Percentiles rank a stretch among this genome's conserved stretches.
Conservation (phyloP, 2,329 filamentous ascomycete genomes). For the Metarhizium guizhouense region DNA sequence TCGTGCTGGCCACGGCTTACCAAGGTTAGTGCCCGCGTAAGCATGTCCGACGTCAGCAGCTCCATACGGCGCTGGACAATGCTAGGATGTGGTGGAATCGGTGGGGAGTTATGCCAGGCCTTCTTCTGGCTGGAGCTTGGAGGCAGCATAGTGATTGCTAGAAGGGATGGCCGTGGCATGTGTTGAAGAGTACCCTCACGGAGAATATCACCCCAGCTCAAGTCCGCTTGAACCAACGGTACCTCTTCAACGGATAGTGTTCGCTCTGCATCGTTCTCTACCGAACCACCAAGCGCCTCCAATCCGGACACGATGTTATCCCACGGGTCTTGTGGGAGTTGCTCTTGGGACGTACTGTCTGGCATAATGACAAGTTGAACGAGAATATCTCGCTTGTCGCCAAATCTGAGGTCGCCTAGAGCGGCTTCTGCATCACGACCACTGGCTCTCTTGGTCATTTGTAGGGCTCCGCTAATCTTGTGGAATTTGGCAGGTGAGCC, state of each 20-base stretch:
- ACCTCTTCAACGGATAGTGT: constrained; percentile 85
- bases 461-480: constrained; percentile 93
- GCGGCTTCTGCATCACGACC: constrained; percentile 90
- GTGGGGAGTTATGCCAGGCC: constrained; percentile 58
- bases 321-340: constrained; percentile 89
- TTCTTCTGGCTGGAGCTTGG: constrained; percentile 53
- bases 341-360: constrained; percentile 73
- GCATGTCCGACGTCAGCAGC: constrained; percentile 93
- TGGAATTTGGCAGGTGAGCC: constrained; percentile 97
- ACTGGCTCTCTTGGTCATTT: constrained; percentile 92
- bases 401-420: constrained; percentile 85
- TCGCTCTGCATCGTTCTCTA: constrained; percentile 79
- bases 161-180: constrained; percentile 76
- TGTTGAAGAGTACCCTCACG: constrained; percentile 81
- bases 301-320: constrained; percentile 93
- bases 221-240: constrained; percentile 87
- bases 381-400: constrained; percentile 87
- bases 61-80: constrained; percentile 98
- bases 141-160: constrained; percentile 94
- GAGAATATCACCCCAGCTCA: constrained; percentile 87
- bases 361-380: constrained; percentile 90
- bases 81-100: constrained; percentile 88
- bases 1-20: constrained; percentile 90
- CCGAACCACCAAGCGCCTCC: constrained; percentile 80
- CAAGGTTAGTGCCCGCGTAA: constrained; percentile 82